Conservation (phyloP, 2,329 filamentous ascomycete genomes). For the Diaporthe vaccinii region DNA sequence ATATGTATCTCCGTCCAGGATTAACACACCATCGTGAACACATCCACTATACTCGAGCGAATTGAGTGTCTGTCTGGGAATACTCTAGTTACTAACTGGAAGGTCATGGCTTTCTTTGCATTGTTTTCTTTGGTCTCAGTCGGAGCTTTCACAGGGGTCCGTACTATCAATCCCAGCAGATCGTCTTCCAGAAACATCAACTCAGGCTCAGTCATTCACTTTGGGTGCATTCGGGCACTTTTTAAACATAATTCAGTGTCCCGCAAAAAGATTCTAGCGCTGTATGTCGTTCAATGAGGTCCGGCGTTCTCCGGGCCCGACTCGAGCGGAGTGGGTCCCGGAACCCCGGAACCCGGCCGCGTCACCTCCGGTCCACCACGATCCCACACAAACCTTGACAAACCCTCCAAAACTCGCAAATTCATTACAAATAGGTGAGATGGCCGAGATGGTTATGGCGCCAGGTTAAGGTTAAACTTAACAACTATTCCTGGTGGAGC, state of each 20-base stretch:
- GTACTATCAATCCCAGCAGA: background rate
- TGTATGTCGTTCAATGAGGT: background rate
- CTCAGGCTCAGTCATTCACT: too few species aligned
- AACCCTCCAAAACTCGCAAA: background rate
- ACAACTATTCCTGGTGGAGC: slow-evolving; percentile 40
- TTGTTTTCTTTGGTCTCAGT: too few species aligned
- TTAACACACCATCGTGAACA: too few species aligned
- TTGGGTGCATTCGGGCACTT: background rate
- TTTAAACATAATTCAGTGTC: background rate
- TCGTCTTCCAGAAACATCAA: background rate
- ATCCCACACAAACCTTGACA: slow-evolving; percentile 19
- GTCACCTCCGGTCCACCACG: background rate
- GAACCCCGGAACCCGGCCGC: slow-evolving; percentile 7
- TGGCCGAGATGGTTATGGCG: slow-evolving; percentile 33
- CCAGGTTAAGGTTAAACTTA: slow-evolving; percentile 41
- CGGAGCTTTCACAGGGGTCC: background rate
- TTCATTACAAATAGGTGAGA: slow-evolving; percentile 25
- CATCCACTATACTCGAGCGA: too few species aligned
- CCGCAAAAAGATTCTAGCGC: background rate
- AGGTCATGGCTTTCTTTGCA: too few species aligned
- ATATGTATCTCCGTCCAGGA: too few species aligned
- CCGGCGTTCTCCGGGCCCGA: slow-evolving; percentile 11
- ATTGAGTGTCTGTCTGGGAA: too few species aligned
- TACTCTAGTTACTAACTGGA: too few species aligned
- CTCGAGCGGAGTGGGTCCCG: slow-evolving; percentile 10